These are phyloP conservation scores for Fusarium sp. DNA, from an alignment of 2,329 filamentous ascomycete species.

Conservation along the genomic window DNA sequence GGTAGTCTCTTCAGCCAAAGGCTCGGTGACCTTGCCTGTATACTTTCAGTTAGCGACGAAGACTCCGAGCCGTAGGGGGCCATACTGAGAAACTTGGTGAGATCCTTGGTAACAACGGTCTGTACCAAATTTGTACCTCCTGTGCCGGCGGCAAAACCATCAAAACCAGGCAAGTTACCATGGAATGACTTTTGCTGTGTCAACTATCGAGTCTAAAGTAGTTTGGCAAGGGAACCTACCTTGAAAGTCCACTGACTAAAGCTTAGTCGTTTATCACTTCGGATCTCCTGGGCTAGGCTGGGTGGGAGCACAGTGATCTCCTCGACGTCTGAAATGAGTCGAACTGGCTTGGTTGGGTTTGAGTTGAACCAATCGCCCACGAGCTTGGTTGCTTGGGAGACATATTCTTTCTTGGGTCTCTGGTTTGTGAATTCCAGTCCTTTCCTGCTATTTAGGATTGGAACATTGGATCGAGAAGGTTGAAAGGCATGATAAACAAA, in stretches of 20 bases:
- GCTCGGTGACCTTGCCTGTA: neutral
- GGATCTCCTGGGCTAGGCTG: neutral
- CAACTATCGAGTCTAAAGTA: neutral
- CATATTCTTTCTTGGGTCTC: neutral
- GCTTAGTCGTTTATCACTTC: neutral
- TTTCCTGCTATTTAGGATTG: neutral
- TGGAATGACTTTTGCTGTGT: neutral
- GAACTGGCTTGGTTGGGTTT: neutral
- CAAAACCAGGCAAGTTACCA: neutral
- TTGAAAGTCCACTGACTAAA: neutral
- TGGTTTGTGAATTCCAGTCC: neutral
- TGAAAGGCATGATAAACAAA: neutral
- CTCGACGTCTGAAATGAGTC: neutral
- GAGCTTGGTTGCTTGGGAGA: neutral
- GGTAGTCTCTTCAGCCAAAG: neutral
- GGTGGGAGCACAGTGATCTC: neutral
- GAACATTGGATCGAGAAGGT: neutral
- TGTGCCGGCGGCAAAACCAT: neutral
- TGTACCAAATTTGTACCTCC: neutral
- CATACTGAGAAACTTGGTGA: neutral
- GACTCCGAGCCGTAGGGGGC: rapidly evolving
- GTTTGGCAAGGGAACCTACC: neutral
- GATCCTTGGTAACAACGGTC: neutral
- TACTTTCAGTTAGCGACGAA: neutral
- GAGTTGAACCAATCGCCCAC: neutral